A percentile compares a stretch with the other conserved stretches of the same genome.
These are phyloP conservation scores for Boletus fagicola DNA, from an alignment of 768 basidiomycete genomes.

Conservation along the genomic window DNA sequence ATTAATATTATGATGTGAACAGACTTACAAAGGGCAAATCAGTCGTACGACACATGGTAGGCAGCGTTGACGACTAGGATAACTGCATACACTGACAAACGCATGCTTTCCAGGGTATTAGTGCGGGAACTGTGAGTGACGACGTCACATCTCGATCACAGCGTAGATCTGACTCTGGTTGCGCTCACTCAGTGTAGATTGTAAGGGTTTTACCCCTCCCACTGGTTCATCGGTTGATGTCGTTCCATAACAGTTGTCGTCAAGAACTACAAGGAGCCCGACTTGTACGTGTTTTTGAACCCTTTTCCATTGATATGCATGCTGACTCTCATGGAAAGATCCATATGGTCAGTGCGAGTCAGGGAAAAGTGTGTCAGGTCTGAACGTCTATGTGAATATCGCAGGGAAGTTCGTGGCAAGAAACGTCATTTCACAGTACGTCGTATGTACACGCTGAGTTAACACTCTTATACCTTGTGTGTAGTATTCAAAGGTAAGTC, in stretches of 20 bases:
- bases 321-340: slow-evolving; percentile 41
- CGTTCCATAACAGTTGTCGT: slow-evolving; percentile 57
- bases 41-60: slow-evolving; percentile 63
- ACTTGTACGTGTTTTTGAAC: slow-evolving; percentile 56
- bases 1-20: not conserved
- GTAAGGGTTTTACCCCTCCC: slow-evolving; percentile 38
- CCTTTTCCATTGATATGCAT: not conserved
- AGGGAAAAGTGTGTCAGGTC: slow-evolving; percentile 24
- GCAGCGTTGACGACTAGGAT: slow-evolving; percentile 5
- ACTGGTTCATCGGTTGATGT: not conserved
- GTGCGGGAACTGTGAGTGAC: slow-evolving; percentile 77
- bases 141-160: not conserved
- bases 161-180: not conserved
- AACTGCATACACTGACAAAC: slow-evolving; percentile 4
- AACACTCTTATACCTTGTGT: slow-evolving; percentile 3
- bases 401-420: slow-evolving; percentile 86
- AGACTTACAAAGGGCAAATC: slow-evolving; percentile 1
- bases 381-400: slow-evolving; percentile 23
- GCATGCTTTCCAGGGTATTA: slow-evolving; percentile 48
- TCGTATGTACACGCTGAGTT: slow-evolving; percentile 1
- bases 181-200: slow-evolving; percentile 56
- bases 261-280: slow-evolving; percentile 65
- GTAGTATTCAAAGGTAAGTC: slow-evolving; percentile 75
- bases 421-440: slow-evolving; percentile 82
- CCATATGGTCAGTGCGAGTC: slow-evolving; percentile 67